These are phyloP conservation scores for Cordyceps tenuipes DNA, from an alignment of 2,329 filamentous ascomycete species.

Conservation along the genomic window DNA sequence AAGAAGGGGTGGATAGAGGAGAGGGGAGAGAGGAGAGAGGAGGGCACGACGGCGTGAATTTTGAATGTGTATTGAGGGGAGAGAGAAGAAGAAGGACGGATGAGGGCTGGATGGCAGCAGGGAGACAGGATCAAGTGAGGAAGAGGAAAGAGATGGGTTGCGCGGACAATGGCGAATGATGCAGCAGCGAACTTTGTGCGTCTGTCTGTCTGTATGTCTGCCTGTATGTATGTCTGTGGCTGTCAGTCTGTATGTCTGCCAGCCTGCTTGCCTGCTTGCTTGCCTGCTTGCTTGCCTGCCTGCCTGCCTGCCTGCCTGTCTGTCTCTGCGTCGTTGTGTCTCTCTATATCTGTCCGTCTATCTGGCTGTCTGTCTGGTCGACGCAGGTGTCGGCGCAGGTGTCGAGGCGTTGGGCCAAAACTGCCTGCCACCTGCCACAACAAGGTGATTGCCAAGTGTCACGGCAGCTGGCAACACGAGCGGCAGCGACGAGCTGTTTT, in stretches of 20 bases:
- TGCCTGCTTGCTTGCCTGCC: too few species aligned
- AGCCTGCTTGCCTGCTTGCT: too few species aligned
- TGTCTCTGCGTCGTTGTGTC: too few species aligned
- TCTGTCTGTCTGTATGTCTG: too few species aligned
- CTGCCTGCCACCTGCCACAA: constrained; percentile 10
- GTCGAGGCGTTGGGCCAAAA: constrained; percentile 7
- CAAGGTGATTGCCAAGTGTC: constrained; percentile 9
- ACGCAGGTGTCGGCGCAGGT: background rate
- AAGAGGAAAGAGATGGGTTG: background rate
- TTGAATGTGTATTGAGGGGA: background rate
- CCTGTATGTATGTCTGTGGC: too few species aligned
- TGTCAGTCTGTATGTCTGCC: too few species aligned
- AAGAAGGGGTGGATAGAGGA: background rate
- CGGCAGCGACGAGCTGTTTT: background rate
- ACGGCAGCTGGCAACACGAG: constrained; percentile 8
- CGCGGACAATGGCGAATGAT: background rate
- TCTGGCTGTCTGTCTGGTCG: too few species aligned
- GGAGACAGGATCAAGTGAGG: background rate
- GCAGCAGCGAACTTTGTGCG: too few species aligned
- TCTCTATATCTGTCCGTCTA: too few species aligned
- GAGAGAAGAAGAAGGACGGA: too few species aligned
- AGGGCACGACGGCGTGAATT: background rate
- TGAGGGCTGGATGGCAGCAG: background rate
- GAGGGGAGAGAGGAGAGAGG: background rate
- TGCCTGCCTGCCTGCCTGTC: background rate